These are phyloP conservation scores for Acacia crassicarpa DNA, from an alignment of 306 rosid genomes.

Conservation along the genomic window DNA sequence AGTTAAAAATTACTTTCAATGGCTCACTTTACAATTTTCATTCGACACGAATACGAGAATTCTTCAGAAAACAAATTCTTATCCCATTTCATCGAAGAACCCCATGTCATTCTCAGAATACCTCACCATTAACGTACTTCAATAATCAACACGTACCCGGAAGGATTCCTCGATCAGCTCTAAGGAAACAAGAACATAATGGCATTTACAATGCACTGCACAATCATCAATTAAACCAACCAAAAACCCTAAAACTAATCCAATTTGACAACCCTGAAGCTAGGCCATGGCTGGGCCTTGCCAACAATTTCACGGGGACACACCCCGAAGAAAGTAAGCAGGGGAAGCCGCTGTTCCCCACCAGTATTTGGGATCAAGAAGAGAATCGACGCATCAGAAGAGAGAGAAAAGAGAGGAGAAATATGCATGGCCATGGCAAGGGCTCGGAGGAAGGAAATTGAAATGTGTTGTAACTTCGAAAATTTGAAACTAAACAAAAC, in stretches of 20 bases:
- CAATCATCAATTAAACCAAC: background rate
- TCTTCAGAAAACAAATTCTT: background rate
- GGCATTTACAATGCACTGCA: background rate
- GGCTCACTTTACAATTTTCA: background rate
- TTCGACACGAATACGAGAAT: background rate
- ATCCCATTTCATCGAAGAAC: background rate
- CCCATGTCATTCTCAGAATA: background rate
- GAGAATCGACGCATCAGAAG: background rate
- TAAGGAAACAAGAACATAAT: background rate
- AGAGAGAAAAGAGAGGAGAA: background rate
- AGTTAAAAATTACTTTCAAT: background rate
- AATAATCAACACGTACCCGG: background rate
- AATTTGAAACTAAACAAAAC: background rate
- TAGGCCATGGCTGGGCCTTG: background rate
- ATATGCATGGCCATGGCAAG: background rate
- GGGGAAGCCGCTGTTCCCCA: background rate
- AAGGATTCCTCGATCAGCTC: background rate
- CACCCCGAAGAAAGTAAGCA: background rate
- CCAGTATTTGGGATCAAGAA: background rate
- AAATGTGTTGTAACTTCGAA: background rate
- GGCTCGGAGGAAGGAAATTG: background rate
- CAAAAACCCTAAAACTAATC: constrained; percentile 1
- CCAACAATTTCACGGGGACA: background rate
- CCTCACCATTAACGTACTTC: background rate
- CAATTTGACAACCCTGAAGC: background rate